Conservation (phyloP, 2,329 filamentous ascomycete genomes). For the Teratosphaeria gauchensis region DNA sequence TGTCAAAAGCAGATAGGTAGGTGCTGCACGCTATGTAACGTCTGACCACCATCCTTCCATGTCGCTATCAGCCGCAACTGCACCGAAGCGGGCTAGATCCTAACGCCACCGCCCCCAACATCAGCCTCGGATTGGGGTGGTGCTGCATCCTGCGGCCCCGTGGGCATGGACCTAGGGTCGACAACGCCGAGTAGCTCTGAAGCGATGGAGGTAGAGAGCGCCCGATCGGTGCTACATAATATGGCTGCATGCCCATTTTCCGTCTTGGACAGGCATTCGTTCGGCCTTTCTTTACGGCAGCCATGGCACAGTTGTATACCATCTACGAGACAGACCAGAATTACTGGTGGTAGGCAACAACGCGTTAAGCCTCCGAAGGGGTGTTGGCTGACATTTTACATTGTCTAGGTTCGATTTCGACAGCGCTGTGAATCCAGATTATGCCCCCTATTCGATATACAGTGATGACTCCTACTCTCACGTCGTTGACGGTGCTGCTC, state of each 20-base stretch:
- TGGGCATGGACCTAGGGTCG: background rate
- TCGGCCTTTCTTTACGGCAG: background rate
- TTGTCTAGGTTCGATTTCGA: constrained; percentile 3
- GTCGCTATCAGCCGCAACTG: background rate
- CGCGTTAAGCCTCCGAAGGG: background rate
- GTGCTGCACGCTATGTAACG: too few species aligned
- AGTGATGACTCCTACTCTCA: background rate
- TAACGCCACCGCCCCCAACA: background rate
- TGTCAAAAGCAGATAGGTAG: too few species aligned
- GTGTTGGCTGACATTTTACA: background rate
- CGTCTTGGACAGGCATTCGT: background rate
- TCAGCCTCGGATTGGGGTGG: background rate
- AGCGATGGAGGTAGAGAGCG: background rate
- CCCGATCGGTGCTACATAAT: background rate
- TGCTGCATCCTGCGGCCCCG: background rate
- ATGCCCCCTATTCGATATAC: background rate
- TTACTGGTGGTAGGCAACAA: background rate
- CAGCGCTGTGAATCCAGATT: background rate
- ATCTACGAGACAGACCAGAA: background rate
- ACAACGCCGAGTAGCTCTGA: background rate
- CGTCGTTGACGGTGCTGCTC: background rate
- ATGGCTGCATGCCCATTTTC: background rate
- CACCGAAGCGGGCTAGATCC: background rate
- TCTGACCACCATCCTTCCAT: background rate
- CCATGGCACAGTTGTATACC: background rate